Base-by-base conservation (phyloP, 2,329 filamentous ascomycete genomes). In the Botrytis medusae region DNA sequence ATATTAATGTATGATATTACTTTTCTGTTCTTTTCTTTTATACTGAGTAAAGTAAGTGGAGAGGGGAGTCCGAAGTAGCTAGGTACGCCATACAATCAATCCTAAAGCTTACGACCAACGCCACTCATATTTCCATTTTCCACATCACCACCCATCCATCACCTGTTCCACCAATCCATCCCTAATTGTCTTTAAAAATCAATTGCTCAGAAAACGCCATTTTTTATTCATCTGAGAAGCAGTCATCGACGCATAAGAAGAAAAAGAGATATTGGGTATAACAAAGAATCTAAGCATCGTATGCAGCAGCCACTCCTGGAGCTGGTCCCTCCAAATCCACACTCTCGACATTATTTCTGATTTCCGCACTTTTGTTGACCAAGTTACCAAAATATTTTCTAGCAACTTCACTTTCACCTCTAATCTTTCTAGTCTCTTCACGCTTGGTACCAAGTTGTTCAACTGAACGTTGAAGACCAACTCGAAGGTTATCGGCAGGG, bases 361-460 rank as follows among this genome's bases (percentile, higher is more conserved):
- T 85, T 73, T 84, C 82, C 32, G 84, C 84, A 74, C 87, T 90
- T 77, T 90, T 87, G 74, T 92, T 88, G 70, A 96, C 90, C 29
- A 99, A 87, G 79, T 97, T 96, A 70, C 89, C 85, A 82, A 99
- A 99, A 84, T 97, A 98, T 83, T 95, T 97, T 77, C 89, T 86
- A 10, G 96, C 96, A 46, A 93, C 90, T 80, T 97, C 92, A 80
- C 93, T 96, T 83, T 98, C 95, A 48, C 85, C 86, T 82, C 91
- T 91, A 74, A 93, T 88, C 84, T 96, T 97, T 80, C 89, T 86
- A 14, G 94, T 96, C 81, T 97, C 93, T 77, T 96, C 92, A 77
- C 92, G 91, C 81, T 93, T 92, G 72, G 86, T 84, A 74, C 89
- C 91, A 18, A 98, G 89, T 78, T 96, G 91, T 83, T 98, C 94